phyloP scores from a whole-genome alignment of 2,329 filamentous ascomycete genomes.

The Coccinonectria pachysandricola region DNA sequence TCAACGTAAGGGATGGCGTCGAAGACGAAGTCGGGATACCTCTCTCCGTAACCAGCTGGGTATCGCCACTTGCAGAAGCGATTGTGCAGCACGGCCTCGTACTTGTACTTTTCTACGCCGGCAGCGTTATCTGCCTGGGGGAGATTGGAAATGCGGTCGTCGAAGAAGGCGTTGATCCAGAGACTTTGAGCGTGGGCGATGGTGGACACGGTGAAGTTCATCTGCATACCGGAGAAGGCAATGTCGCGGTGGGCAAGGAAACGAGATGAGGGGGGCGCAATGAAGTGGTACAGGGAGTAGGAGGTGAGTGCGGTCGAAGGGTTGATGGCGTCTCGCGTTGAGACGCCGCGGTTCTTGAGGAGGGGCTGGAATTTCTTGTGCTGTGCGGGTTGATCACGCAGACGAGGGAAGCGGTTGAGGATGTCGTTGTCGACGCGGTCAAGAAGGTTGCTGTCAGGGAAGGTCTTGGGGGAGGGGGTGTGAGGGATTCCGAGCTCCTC shows the following conservation, averaged over 20 bases:
- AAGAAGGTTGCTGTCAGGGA: slow-evolving; percentile 21
- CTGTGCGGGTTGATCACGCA: slow-evolving; percentile 39
- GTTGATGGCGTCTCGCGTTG: slow-evolving; percentile 18
- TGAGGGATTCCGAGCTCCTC: slow-evolving; percentile 39
- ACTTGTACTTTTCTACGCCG: slow-evolving; percentile 32
- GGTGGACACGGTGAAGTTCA: slow-evolving; percentile 32
- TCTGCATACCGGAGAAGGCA: slow-evolving; percentile 34
- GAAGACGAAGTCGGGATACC: slow-evolving; percentile 62
- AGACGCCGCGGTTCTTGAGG: slow-evolving; percentile 27
- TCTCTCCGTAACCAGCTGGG: slow-evolving; percentile 52
- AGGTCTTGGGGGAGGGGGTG: slow-evolving; percentile 19
- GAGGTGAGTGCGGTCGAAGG: slow-evolving; percentile 14
- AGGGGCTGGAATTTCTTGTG: slow-evolving; percentile 36
- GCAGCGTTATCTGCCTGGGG: slow-evolving; percentile 8
- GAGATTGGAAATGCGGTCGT: slow-evolving; percentile 16
- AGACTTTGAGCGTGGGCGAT: slow-evolving; percentile 41
- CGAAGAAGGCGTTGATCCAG: slow-evolving; percentile 57
- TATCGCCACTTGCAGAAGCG: slow-evolving; percentile 64
- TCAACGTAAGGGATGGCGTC: slow-evolving; percentile 68
- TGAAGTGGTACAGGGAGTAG: slow-evolving; percentile 36
- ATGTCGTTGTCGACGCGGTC: slow-evolving; percentile 42
- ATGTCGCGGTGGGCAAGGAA: slow-evolving; percentile 29
- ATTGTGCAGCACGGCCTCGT: slow-evolving; percentile 52
- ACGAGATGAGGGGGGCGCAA: slow-evolving; percentile 30
- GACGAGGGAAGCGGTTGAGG: slow-evolving; percentile 39